A percentile compares a stretch with the other conserved stretches of the same genome.
These are phyloP conservation scores for Suillus clintonianus DNA, from an alignment of 768 basidiomycete species.

Conservation along the genomic window DNA sequence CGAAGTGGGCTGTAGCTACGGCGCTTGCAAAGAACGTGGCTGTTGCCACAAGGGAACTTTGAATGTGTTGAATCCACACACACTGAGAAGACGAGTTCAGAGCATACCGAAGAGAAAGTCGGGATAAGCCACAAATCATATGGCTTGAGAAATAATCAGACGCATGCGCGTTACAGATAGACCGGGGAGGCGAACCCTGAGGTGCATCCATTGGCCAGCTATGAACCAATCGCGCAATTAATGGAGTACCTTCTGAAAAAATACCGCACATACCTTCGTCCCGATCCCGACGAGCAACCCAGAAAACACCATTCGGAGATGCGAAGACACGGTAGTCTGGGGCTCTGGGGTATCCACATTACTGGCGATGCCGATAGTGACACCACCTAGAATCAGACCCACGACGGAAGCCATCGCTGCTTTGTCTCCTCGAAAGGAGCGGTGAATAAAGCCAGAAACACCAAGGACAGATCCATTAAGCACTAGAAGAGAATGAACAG, in stretches of 20 bases:
- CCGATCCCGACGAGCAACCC: conserved; percentile 62
- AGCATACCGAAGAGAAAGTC: conserved; percentile 53
- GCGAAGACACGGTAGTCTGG: conserved; percentile 12
- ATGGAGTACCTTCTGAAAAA: not conserved
- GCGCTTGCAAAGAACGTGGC: conserved; percentile 53
- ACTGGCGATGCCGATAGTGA: conserved; percentile 37
- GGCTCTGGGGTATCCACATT: conserved; percentile 36
- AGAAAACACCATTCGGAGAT: conserved; percentile 40
- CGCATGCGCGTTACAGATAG: not conserved
- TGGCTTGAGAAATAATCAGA: conserved; percentile 40
- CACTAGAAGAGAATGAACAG: conserved; percentile 52
- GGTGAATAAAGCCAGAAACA: conserved; percentile 62
- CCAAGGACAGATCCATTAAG: conserved; percentile 61
- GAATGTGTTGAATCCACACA: conserved; percentile 7
- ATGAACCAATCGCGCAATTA: not conserved
- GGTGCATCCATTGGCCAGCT: conserved; percentile 66
- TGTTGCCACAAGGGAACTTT: conserved; percentile 57
- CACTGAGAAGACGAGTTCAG: not conserved
- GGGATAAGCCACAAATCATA: conserved; percentile 63
- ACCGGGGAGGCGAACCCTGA: conserved; percentile 47
- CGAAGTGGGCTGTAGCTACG: conserved; percentile 42
- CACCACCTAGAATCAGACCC: conserved; percentile 54
- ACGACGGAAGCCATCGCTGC: conserved; percentile 44
- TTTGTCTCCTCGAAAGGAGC: conserved; percentile 43
- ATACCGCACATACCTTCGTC: conserved; percentile 45